A percentile compares a stretch with the other conserved stretches of the same genome.
These are phyloP conservation scores for Pyrenula massariospora DNA, from an alignment of 495 filamentous ascomycete species.

Conservation along the genomic window DNA sequence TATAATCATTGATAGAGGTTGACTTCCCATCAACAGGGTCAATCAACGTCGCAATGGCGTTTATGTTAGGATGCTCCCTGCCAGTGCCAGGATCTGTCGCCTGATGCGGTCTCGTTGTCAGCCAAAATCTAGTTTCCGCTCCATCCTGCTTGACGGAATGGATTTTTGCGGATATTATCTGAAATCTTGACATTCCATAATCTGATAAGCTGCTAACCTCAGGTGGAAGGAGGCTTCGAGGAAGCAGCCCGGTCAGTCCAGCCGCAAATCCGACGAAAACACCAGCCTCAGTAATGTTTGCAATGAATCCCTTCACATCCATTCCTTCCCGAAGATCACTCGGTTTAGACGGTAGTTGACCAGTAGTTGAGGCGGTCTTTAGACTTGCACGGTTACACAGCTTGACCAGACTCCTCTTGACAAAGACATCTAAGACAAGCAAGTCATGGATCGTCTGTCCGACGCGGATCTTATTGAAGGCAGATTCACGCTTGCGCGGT, in stretches of 20 bases:
- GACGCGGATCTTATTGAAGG: slow-evolving; percentile 66
- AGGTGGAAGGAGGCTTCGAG: slow-evolving; percentile 59
- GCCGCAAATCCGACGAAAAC: slow-evolving; percentile 76
- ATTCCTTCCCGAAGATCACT: slow-evolving; percentile 59
- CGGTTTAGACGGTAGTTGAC: slow-evolving; percentile 50
- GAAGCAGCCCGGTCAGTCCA: slow-evolving; percentile 63
- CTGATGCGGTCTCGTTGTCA: slow-evolving; percentile 43
- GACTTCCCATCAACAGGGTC: slow-evolving; percentile 63
- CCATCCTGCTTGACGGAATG: slow-evolving; percentile 48
- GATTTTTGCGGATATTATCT: slow-evolving; percentile 60
- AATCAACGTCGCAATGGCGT: slow-evolving; percentile 20
- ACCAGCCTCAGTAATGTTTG: slow-evolving; percentile 64
- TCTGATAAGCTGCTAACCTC: slow-evolving; percentile 52
- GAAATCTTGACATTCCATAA: slow-evolving; percentile 63
- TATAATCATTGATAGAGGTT: slow-evolving; percentile 54
- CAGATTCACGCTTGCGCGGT: slow-evolving; percentile 55
- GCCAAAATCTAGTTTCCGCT: slow-evolving; percentile 40
- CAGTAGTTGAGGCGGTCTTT: slow-evolving; percentile 58
- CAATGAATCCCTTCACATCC: slow-evolving; percentile 68
- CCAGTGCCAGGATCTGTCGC: slow-evolving; percentile 19
- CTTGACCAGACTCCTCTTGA: slow-evolving; percentile 56
- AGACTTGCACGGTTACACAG: slow-evolving; percentile 74
- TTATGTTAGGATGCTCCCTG: slow-evolving; percentile 11
- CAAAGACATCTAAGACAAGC: slow-evolving; percentile 69
- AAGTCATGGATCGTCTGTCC: slow-evolving; percentile 74